Evolutionary conservation across 768 basidiomycete species (phyloP).

Genomic region (Omphalotus guepiniiformis): DNA sequence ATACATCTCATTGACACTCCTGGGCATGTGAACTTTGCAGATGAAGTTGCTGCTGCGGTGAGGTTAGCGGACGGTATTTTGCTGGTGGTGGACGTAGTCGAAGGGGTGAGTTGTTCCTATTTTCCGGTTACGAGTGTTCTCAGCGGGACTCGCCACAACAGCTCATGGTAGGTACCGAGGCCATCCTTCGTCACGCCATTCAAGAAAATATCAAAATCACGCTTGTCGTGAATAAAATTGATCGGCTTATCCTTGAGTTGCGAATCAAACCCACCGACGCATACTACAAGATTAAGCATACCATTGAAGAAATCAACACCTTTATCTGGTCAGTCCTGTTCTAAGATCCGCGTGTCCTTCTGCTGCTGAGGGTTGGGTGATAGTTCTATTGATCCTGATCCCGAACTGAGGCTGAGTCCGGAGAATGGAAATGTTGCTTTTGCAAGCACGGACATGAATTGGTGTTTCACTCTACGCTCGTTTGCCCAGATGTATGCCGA

Average conservation of each 20-base stretch:
- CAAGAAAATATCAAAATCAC: constrained; percentile 88
- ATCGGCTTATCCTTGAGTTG: constrained; percentile 93
- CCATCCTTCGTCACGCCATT: constrained; percentile 81
- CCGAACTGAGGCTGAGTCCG: constrained; percentile 84
- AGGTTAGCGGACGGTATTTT: constrained; percentile 88
- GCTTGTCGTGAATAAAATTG: constrained; percentile 96
- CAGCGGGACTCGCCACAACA: no score
- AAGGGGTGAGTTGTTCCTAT: constrained; percentile 66
- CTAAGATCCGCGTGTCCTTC: background rate
- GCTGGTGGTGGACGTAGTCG: constrained; percentile 96
- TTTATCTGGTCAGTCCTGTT: constrained; percentile 74
- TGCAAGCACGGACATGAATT: constrained; percentile 94
- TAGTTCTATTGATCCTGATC: constrained; percentile 84
- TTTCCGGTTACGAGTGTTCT: no score
- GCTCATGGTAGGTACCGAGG: constrained; percentile 93
- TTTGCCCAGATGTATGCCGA: constrained; percentile 97
- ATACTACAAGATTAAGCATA: constrained; percentile 98
- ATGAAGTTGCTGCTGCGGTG: constrained; percentile 88
- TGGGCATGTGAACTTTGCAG: constrained; percentile 98
- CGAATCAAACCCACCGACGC: constrained; percentile 95
- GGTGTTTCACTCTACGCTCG: constrained; percentile 93
- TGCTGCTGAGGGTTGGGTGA: background rate
- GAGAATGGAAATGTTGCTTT: constrained; percentile 97
- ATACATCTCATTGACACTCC: constrained; percentile 96
- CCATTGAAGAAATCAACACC: constrained; percentile 96